These are phyloP conservation scores for Talaromyces sp. DNA, from an alignment of 2,329 filamentous ascomycete species.

Conservation along the genomic window DNA sequence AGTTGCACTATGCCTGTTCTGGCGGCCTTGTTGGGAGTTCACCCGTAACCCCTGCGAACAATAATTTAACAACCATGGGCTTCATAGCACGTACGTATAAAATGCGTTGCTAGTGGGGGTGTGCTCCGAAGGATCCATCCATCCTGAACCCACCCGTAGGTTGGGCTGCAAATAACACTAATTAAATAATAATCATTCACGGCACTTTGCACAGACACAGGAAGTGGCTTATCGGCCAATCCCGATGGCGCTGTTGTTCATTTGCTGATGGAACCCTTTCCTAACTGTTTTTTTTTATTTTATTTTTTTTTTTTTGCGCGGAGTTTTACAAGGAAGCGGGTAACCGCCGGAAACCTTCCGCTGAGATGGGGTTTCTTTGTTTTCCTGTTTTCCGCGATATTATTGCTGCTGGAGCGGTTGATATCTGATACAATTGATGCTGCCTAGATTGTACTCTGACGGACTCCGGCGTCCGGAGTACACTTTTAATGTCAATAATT, in stretches of 20 bases:
- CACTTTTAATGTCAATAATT: background rate
- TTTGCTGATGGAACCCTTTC: background rate
- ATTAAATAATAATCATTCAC: background rate
- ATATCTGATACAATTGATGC: background rate
- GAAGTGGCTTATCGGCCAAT: background rate
- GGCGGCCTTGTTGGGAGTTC: background rate
- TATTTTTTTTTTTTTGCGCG: background rate
- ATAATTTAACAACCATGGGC: background rate
- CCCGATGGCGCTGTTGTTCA: background rate
- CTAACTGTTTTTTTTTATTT: too few species aligned
- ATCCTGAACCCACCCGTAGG: background rate
- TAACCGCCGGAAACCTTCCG: background rate
- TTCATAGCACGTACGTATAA: background rate
- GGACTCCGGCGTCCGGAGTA: background rate
- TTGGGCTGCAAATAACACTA: background rate
- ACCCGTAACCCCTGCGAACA: background rate
- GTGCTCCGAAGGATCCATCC: background rate
- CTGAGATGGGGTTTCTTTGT: background rate
- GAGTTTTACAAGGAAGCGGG: background rate
- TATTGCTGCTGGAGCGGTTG: background rate
- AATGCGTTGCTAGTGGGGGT: background rate
- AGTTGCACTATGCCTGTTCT: background rate
- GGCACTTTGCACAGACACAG: background rate
- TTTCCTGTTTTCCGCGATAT: background rate
- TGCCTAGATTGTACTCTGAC: background rate